Percentiles rank a stretch among this genome's conserved stretches.
Evolutionary conservation across 2,329 filamentous ascomycete genomes (phyloP).

Genomic region (Ophiostoma quercus): DNA sequence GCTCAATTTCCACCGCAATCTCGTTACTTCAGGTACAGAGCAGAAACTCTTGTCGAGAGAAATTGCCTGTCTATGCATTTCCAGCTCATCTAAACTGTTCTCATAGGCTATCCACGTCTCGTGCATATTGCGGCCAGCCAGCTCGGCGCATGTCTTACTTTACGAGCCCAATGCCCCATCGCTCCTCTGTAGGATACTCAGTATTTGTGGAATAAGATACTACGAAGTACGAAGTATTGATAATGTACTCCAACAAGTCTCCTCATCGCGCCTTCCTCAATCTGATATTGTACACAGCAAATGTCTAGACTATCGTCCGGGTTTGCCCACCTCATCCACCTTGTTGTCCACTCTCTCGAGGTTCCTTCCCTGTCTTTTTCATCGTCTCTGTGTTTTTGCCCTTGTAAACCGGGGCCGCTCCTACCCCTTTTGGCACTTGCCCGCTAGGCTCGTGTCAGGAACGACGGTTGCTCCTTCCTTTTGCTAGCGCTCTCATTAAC

Average conservation of each 20-base stretch:
- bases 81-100: not conserved
- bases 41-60: not conserved
- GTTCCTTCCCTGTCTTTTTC: not conserved
- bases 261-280: not conserved
- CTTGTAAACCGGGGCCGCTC: not conserved
- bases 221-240: not conserved
- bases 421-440: constrained; percentile 9
- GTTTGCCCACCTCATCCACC: not conserved
- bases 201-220: not conserved
- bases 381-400: not conserved
- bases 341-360: not conserved
- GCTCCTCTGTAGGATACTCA: not conserved
- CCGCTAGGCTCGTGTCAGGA: constrained; percentile 11
- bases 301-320: not conserved
- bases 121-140: not conserved
- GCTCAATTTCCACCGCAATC: constrained; percentile 12
- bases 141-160: constrained; percentile 4
- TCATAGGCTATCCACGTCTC: not conserved
- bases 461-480: constrained; percentile 8
- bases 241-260: too few relatives aligned
- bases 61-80: not conserved
- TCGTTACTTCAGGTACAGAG: not conserved
- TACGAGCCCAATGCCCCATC: not conserved
- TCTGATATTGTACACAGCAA: not conserved
- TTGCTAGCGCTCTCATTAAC: not conserved